Evolutionary conservation across 129 eudicot species (phyloP).

Genomic region (Chrysanthemum makinoi): DNA sequence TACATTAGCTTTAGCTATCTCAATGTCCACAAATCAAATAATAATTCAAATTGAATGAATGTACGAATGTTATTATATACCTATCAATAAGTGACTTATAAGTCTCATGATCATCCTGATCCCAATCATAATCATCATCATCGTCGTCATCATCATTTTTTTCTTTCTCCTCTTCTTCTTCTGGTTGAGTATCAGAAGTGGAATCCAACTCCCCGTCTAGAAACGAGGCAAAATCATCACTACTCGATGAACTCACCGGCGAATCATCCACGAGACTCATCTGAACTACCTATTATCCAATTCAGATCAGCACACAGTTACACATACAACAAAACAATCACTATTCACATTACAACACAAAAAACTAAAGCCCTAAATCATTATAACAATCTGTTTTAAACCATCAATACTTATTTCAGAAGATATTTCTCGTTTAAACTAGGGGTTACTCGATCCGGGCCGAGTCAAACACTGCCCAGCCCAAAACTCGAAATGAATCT

Average conservation of each 20-base stretch:
- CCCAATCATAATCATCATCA: not conserved
- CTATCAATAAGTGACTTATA: constrained; percentile 22
- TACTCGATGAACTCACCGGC: constrained; percentile 54
- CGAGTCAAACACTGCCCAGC: no score
- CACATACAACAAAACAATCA: constrained; percentile 8
- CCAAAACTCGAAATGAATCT: no score
- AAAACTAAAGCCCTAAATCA: not conserved
- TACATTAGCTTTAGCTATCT: constrained; percentile 13
- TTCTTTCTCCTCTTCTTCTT: constrained; percentile 22
- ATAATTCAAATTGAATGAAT: not conserved
- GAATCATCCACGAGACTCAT: constrained; percentile 55
- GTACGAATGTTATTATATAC: constrained; percentile 20
- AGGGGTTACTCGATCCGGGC: no score
- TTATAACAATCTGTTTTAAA: no score
- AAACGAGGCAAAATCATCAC: constrained; percentile 58
- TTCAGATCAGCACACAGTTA: constrained; percentile 1
- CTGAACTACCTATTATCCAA: constrained; percentile 25
- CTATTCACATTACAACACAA: not conserved
- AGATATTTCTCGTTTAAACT: no score
- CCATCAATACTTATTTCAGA: no score
- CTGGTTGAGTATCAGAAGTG: constrained; percentile 38
- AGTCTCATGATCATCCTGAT: constrained; percentile 13
- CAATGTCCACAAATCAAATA: not conserved
- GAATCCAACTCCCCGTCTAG: constrained; percentile 58
- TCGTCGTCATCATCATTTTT: not conserved